Evolutionary conservation across 768 basidiomycete species (phyloP).

Genomic region (Austroboletus festivus): DNA sequence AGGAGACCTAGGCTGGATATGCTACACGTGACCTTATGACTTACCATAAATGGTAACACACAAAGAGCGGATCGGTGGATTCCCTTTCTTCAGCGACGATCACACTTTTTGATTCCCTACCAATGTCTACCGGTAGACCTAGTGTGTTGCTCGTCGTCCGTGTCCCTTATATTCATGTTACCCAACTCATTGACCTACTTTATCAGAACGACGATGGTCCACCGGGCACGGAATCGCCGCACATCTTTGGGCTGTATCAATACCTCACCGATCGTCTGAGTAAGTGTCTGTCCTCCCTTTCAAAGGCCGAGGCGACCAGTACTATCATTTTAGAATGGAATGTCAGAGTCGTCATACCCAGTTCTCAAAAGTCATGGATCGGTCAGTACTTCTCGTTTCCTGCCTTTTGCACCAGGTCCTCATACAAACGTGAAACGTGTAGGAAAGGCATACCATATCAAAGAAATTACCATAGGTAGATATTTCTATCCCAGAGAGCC

Average conservation of each 20-base stretch:
- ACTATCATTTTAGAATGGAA: too few species aligned
- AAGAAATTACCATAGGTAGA: slow-evolving; percentile 61
- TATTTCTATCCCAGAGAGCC: slow-evolving; percentile 75
- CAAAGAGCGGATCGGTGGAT: too few species aligned
- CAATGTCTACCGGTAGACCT: slow-evolving; percentile 14
- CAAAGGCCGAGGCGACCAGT: too few species aligned
- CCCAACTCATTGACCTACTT: not conserved
- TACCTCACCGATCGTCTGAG: slow-evolving; percentile 59
- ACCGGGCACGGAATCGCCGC: slow-evolving; percentile 69
- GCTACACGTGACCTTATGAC: too few species aligned
- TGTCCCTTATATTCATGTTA: slow-evolving; percentile 6
- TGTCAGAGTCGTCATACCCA: too few species aligned
- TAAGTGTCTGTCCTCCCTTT: slow-evolving; percentile 27
- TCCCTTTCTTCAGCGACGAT: too few species aligned
- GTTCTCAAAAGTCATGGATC: slow-evolving; percentile 69
- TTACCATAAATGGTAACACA: too few species aligned
- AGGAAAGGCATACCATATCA: slow-evolving; percentile 84
- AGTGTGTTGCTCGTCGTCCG: slow-evolving; percentile 46
- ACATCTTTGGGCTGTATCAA: slow-evolving; percentile 66
- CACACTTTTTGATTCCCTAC: too few species aligned
- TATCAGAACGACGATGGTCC: slow-evolving; percentile 83
- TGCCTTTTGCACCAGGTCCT: not conserved
- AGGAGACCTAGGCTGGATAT: too few species aligned
- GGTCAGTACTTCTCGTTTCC: slow-evolving; percentile 42
- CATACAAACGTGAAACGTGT: slow-evolving; percentile 1